These are phyloP conservation scores for Neolentinus lepideus DNA, from an alignment of 1,284 basidiomycete genomes.

Conservation along the genomic window DNA sequence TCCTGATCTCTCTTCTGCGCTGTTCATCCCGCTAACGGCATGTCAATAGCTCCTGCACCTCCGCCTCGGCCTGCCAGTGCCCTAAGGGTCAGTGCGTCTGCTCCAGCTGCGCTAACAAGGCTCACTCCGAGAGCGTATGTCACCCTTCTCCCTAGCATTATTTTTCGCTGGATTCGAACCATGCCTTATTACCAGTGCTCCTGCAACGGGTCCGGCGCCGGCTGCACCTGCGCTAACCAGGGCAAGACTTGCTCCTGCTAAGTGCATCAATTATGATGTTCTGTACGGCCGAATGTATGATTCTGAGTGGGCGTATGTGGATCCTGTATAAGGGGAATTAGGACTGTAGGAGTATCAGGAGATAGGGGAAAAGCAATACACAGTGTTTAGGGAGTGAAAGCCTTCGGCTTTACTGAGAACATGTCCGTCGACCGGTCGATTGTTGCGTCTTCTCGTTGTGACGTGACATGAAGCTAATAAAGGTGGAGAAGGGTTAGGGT, in stretches of 20 bases:
- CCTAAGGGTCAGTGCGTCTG: background rate
- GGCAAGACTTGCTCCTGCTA: constrained; percentile 16
- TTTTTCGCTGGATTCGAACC: background rate
- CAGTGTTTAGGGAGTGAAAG: background rate
- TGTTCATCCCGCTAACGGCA: background rate
- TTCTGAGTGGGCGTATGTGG: background rate
- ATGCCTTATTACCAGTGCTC: constrained; percentile 11
- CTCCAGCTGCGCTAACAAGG: background rate
- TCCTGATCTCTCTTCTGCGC: background rate
- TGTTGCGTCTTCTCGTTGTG: background rate
- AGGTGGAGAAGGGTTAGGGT: background rate
- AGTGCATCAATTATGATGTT: background rate
- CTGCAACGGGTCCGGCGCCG: constrained; percentile 10
- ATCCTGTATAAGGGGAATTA: no score
- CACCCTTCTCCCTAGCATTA: background rate
- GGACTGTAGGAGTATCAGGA: no score
- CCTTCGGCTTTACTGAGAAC: background rate
- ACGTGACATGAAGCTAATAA: background rate
- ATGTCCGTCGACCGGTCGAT: background rate
- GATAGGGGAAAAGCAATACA: background rate
- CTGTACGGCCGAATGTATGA: background rate
- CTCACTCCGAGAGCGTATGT: background rate
- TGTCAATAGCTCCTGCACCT: background rate
- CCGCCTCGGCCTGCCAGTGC: background rate
- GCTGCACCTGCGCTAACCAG: constrained; percentile 13